A percentile compares a stretch with the other conserved stretches of the same genome.
These are phyloP conservation scores for Phenoliferia sp. DNA, from an alignment of 1,284 basidiomycete species.

Conservation along the genomic window DNA sequence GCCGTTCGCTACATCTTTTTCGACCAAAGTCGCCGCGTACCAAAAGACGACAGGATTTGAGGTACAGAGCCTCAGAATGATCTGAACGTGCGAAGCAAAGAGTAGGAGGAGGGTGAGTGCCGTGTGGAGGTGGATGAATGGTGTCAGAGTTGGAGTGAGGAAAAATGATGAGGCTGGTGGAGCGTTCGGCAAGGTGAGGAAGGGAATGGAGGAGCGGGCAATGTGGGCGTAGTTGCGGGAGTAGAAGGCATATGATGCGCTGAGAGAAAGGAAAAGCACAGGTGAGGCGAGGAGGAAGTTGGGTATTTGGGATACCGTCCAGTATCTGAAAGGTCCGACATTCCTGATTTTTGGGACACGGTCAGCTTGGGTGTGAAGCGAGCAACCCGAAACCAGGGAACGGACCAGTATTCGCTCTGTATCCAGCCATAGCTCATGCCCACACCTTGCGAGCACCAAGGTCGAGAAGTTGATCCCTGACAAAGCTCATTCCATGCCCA, in stretches of 20 bases:
- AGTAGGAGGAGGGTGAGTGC: slow-evolving; percentile 60
- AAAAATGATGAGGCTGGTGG: slow-evolving; percentile 4
- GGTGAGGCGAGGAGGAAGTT: slow-evolving; percentile 81
- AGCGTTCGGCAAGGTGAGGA: slow-evolving; percentile 1
- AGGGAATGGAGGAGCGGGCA: slow-evolving; percentile 8
- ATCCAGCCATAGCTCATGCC: slow-evolving; percentile 79
- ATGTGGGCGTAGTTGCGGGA: neutral
- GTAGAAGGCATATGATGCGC: slow-evolving; percentile 30
- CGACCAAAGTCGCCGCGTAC: slow-evolving; percentile 60
- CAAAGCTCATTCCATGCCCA: slow-evolving; percentile 64
- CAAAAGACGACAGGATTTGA: slow-evolving; percentile 80
- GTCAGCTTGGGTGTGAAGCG: no score
- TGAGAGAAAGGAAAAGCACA: slow-evolving; percentile 37
- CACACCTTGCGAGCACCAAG: slow-evolving; percentile 62
- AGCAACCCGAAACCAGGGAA: no score
- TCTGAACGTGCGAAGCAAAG: slow-evolving; percentile 83
- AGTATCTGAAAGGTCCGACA: slow-evolving; percentile 78
- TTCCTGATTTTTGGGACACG: slow-evolving; percentile 50
- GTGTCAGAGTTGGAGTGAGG: slow-evolving; percentile 49
- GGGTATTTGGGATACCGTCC: slow-evolving; percentile 74
- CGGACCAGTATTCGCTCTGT: slow-evolving; percentile 73
- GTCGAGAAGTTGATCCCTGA: slow-evolving; percentile 42
- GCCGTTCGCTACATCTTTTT: neutral
- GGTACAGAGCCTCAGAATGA: slow-evolving; percentile 72
- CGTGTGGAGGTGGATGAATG: slow-evolving; percentile 39